Evolutionary conservation across 2,329 filamentous ascomycete genomes (phyloP), one percentile per base, ranked within the genome.

Genomic region (Penicillium sp.): DNA sequence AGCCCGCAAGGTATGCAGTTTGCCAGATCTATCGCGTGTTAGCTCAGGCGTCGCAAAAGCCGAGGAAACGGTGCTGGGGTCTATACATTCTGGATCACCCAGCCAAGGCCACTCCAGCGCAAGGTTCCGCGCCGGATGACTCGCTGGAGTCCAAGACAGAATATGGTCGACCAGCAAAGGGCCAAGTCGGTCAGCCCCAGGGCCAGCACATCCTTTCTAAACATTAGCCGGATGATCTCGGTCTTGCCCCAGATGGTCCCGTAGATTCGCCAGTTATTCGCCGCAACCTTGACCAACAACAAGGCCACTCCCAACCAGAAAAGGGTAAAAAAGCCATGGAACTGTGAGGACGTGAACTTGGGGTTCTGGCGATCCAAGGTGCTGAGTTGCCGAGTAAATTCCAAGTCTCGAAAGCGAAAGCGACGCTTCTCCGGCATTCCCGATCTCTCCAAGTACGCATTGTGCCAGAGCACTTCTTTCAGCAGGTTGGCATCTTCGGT

Each of bases 311-410:
- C 79, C 4, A 62, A 51, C 67, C 89, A 92, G 69, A 90, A 90
- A 0, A 93, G 75, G 0, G 85, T 88, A 64, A 89, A 91, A 74
- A 92, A 92, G 28, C 89, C 89, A 66, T 88, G 84, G 62, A 91
- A 92, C 0, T 85, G 85, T 39, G 85, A 89, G 44, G 85, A 84
- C 3, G 81, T 79, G 2, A 83, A 81, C 1, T 75, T 74, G 5
- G 80, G 78, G 64, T 90, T 91, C 58, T 88, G 84, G 10, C 85
- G 79, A 69, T 92, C 88, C 67, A 92, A 91, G 0, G 85, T 80
- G 6, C 86, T 88, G 63, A 90, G 88, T 55, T 86, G 85, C 23
- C 82, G 78, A 0, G 86, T 90, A 65, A 91, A 92, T 47, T 89
- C 81, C 42, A 89, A 73, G 62, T 87, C 78, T 50, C 78, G 69